Base-by-base conservation (phyloP, 257 asterid genomes). In the Capsicum chinense region DNA sequence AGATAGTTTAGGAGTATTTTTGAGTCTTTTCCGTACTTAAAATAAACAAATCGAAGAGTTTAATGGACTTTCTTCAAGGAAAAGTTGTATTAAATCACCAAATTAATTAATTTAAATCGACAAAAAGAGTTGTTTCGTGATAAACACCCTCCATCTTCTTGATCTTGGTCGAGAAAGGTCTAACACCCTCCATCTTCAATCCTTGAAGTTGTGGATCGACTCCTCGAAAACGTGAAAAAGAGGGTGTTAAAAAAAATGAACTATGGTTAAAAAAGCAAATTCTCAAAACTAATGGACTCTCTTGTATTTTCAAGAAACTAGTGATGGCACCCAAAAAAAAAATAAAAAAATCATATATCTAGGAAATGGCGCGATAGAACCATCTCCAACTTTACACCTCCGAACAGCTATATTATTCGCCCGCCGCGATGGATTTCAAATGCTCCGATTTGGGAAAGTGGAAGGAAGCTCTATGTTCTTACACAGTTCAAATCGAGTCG, bases 401-500 rank as follows among this genome's bases (percentile, higher is more conserved):
- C 63, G 26, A 33, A 54, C 44, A 39, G 33, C 16, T 54, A 14
- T 52, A 54, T 26, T 52, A 54, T 26, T 54, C 16, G 26, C 82
- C 50, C 64, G 33, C 50, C 50, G 33, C 82, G 50, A 90, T 93
- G 92, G 91, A 91, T 26, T 89, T 92, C 92, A 83, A 86, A 56
- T 89, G 92, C 87, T 26, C 90, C 58, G 92, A 92, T 87, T 84
- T 70, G 13, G 84, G 69, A 58, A 79, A 73, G 26, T 94, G 98
- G 94, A 90, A 90, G 78, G 91, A 92, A 73, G 89, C 92, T 21
- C 90, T 95, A 71, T 78, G 89, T 3, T 91, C 95, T 2, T 95
- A 95, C 91, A 86, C 83, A 6, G 82, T 87, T 68, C 84, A 26
- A 39, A 90, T 95, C 6, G 64, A 83, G 83, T 68, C 87, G 83